Evolutionary conservation across 257 asterid genomes (phyloP).

Genomic region (Solanum virginianum): DNA sequence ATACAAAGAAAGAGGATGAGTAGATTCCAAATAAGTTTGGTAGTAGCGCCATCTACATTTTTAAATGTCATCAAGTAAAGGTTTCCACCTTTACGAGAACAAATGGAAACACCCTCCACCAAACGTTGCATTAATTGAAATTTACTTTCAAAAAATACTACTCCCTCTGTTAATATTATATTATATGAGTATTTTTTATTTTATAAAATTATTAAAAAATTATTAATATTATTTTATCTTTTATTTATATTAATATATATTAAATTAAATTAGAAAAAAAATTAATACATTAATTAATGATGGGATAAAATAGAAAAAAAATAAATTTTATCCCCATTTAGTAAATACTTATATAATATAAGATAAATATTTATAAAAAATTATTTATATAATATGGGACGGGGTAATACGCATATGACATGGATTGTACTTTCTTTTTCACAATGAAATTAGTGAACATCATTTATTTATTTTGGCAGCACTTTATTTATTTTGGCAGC

Average conservation of each 20-base stretch:
- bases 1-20: not conserved
- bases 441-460: not conserved
- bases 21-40: not conserved
- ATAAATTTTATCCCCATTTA: too few relatives aligned
- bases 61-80: not conserved
- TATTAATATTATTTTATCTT: too few relatives aligned
- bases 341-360: too few relatives aligned
- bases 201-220: too few relatives aligned
- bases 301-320: too few relatives aligned
- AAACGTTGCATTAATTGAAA: not conserved
- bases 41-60: not conserved
- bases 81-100: not conserved
- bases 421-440: not conserved
- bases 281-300: too few relatives aligned
- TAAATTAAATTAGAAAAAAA: too few relatives aligned
- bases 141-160: not conserved
- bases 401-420: not conserved
- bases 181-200: too few relatives aligned
- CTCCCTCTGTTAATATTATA: too few relatives aligned
- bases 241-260: too few relatives aligned
- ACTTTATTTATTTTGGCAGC: not conserved
- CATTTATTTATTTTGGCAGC: not conserved
- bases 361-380: not conserved
- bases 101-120: not conserved
- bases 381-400: too few relatives aligned